Evolutionary conservation across 2,329 filamentous ascomycete genomes (phyloP).

Genomic region (Westerdykella sp.): DNA sequence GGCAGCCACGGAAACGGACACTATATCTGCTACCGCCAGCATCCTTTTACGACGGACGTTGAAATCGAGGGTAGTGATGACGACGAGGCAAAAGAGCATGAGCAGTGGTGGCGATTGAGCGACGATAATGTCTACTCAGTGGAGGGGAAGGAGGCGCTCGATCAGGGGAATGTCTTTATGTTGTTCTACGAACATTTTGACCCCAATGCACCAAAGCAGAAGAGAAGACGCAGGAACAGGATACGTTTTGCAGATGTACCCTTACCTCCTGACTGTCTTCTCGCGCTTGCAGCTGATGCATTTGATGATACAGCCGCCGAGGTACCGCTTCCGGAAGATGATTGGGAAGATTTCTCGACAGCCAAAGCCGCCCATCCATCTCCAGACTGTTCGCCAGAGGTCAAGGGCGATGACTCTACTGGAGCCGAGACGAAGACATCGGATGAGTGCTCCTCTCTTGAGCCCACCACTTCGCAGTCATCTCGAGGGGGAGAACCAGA

Average conservation of each 20-base stretch:
- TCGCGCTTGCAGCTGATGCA: not conserved
- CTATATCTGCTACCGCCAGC: constrained; percentile 83
- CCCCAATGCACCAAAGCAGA: constrained; percentile 1
- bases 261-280: no score
- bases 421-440: no score
- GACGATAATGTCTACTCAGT: constrained; percentile 77
- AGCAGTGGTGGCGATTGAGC: constrained; percentile 84
- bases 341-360: constrained; percentile 1
- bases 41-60: constrained; percentile 37
- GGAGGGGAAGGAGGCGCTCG: constrained; percentile 65
- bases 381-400: not conserved
- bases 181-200: constrained; percentile 74
- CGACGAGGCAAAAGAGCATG: constrained; percentile 14
- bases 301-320: constrained; percentile 8
- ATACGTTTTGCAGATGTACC: no score
- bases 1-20: constrained; percentile 93
- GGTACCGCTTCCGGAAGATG: constrained; percentile 18
- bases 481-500: constrained; percentile 7
- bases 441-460: not conserved
- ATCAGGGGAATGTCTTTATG: constrained; percentile 87
- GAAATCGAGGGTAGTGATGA: constrained; percentile 6
- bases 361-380: not conserved
- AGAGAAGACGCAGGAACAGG: not conserved
- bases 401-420: no score
- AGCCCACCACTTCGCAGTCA: not conserved